phyloP scores from a whole-genome alignment of 164 flowering plant species.

The Protea cynaroides region DNA sequence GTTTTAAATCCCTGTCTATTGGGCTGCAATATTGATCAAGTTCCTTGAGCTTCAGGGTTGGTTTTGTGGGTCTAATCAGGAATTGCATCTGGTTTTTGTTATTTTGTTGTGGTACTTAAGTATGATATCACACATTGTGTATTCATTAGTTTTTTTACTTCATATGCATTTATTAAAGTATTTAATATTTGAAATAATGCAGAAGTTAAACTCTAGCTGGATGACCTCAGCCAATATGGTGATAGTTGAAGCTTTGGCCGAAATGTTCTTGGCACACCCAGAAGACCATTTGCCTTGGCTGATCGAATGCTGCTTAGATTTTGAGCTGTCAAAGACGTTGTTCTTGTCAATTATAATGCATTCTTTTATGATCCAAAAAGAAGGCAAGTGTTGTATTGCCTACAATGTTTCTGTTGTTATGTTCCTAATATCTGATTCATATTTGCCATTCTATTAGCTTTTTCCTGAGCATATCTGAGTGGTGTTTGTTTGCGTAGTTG shows the following conservation, averaged over 20 bases:
- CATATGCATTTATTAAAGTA: neutral
- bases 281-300: slow-evolving; percentile 55
- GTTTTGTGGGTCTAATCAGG: no score
- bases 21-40: no score
- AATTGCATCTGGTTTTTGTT: no score
- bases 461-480: neutral
- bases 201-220: slow-evolving; percentile 35
- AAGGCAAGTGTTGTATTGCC: slow-evolving; percentile 15
- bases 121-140: neutral
- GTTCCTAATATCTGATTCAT: neutral
- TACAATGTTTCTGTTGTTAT: neutral
- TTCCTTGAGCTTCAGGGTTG: no score
- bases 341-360: slow-evolving; percentile 58
- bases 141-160: neutral
- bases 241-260: slow-evolving; percentile 49
- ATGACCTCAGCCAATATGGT: slow-evolving; percentile 45
- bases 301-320: slow-evolving; percentile 35
- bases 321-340: slow-evolving; percentile 50
- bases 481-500: no score
- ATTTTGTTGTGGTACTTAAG: neutral
- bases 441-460: neutral
- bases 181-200: slow-evolving; percentile 18
- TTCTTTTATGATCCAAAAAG: slow-evolving; percentile 30
- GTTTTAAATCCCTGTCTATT: no score
- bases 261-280: slow-evolving; percentile 32